phyloP scores from a whole-genome alignment of 371 early-diverging fungal genomes.

The Rhizomucor miehei region DNA sequence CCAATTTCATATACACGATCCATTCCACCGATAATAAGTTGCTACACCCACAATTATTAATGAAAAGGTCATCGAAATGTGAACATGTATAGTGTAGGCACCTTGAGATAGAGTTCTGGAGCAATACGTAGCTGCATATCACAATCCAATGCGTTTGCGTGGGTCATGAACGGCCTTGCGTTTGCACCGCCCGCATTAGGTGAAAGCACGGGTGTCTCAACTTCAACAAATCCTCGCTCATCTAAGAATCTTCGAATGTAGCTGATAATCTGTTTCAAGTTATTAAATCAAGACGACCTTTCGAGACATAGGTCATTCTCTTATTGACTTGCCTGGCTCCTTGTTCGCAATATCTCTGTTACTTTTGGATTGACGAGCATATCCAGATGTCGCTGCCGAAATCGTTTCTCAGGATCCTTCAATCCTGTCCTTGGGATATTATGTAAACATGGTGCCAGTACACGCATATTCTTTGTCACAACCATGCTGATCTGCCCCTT shows the following conservation, averaged over 20 bases:
- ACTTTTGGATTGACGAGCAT: slow-evolving; percentile 81
- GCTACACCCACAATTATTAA: slow-evolving; percentile 25
- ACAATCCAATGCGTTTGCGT: slow-evolving; percentile 76
- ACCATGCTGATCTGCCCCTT: slow-evolving; percentile 84
- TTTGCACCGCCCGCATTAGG: slow-evolving; percentile 92
- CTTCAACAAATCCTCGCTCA: slow-evolving; percentile 84
- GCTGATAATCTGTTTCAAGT: slow-evolving; percentile 58
- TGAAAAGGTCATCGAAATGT: background rate
- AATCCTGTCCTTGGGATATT: slow-evolving; percentile 75
- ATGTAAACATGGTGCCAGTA: slow-evolving; percentile 90
- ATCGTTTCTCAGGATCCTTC: slow-evolving; percentile 77
- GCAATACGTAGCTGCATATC: slow-evolving; percentile 90
- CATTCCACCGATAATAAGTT: slow-evolving; percentile 93
- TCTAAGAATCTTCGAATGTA: slow-evolving; percentile 81
- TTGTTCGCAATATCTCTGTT: slow-evolving; percentile 48
- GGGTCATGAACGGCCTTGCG: slow-evolving; percentile 92
- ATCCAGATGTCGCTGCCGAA: slow-evolving; percentile 87
- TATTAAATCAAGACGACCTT: background rate
- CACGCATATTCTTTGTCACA: slow-evolving; percentile 47
- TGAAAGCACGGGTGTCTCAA: slow-evolving; percentile 95
- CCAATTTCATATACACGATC: slow-evolving; percentile 97
- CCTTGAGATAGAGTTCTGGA: slow-evolving; percentile 95
- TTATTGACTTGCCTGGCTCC: slow-evolving; percentile 43
- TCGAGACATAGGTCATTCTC: background rate
- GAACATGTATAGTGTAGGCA: slow-evolving; percentile 8